These are phyloP conservation scores for Nannizzia gypsea DNA, from an alignment of 2,329 filamentous ascomycete species.

Conservation along the genomic window DNA sequence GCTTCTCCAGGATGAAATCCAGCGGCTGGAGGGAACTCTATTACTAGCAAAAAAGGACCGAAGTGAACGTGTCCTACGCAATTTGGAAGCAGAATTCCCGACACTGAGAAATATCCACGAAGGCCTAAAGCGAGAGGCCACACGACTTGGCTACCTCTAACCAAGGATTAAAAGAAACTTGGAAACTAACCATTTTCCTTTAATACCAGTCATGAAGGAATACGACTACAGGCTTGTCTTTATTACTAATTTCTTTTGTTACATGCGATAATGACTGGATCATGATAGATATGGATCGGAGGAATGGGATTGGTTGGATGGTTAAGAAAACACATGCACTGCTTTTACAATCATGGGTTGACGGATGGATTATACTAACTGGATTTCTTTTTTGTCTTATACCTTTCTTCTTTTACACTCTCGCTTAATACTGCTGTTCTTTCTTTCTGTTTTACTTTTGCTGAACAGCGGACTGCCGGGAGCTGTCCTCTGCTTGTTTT, in stretches of 20 bases:
- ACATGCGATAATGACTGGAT: background rate
- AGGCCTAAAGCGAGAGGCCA: conserved; percentile 11
- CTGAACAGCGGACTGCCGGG: background rate
- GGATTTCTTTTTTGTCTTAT: background rate
- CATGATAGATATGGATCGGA: conserved; percentile 1
- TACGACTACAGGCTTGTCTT: background rate
- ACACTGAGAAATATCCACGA: conserved; percentile 10
- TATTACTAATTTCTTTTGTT: background rate
- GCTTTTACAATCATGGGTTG: background rate
- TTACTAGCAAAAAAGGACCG: conserved; percentile 11
- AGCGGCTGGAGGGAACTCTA: conserved; percentile 13
- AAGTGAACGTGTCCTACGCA: conserved; percentile 11
- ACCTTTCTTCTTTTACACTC: background rate
- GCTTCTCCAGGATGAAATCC: conserved; percentile 17
- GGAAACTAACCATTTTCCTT: background rate
- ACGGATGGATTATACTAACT: background rate
- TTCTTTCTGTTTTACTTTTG: background rate
- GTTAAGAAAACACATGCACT: background rate
- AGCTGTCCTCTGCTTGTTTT: background rate
- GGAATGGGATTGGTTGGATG: background rate
- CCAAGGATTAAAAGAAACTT: background rate
- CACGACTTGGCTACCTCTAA: conserved; percentile 14
- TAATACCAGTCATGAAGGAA: background rate
- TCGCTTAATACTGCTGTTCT: background rate
- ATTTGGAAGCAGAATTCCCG: conserved; percentile 13